Conservation (phyloP, 2,329 filamentous ascomycete genomes). For the Arthrinium phaeospermum region DNA sequence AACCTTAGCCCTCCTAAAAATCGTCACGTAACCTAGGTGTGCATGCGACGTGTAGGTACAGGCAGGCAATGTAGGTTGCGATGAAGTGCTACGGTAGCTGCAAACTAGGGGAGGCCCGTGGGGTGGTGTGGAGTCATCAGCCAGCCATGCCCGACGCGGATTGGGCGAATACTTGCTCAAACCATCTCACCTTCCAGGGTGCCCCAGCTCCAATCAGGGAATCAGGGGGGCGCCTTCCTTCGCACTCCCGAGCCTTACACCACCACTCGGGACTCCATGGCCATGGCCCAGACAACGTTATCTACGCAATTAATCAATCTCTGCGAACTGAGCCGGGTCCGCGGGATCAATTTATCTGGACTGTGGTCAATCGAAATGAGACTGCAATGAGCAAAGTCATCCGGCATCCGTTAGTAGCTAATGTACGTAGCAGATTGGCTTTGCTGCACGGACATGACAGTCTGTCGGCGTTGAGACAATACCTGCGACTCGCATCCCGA, state of each 20-base stretch:
- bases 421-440: background rate
- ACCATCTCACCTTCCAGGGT: background rate
- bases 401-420: no score
- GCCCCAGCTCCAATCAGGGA: slow-evolving; percentile 5
- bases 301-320: background rate
- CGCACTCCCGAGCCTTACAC: background rate
- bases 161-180: slow-evolving; percentile 16
- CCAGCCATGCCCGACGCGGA: background rate
- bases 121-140: background rate
- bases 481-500: slow-evolving; percentile 1
- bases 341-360: background rate
- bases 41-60: background rate
- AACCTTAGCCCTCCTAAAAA: background rate
- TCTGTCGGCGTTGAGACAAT: background rate
- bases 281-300: background rate
- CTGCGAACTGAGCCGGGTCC: background rate
- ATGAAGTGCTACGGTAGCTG: background rate
- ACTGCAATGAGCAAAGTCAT: background rate
- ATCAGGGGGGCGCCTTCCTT: background rate
- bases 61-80: background rate
- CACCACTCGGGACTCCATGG: background rate
- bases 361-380: background rate
- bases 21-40: background rate
- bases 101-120: background rate
- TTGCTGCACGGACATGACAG: background rate